Base-by-base conservation (phyloP, 768 basidiomycete genomes). In the Sarcomyxa edulis region DNA sequence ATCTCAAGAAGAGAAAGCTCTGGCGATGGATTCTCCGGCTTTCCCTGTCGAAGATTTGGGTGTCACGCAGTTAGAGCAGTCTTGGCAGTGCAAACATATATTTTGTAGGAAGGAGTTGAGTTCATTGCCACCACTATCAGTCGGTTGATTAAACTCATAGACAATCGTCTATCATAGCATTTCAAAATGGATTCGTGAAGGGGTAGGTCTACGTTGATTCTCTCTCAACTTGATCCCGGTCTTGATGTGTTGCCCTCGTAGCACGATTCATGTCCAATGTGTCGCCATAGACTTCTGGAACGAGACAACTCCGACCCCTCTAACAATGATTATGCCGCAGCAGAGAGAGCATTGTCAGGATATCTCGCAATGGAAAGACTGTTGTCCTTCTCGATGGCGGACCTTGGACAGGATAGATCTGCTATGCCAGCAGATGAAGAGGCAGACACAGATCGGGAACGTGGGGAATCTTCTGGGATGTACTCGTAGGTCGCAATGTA, bases 31-130 rank as follows among this genome's bases (percentile, higher is more conserved):
- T 50, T 84, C 85, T 2, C 84, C 86, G 4, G 83, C 85, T 7
- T 72, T 82, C 44, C 72, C 84, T 11, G 47, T 66, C n/a, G 81
- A 86, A 45, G 70, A 78, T 25, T 57, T 84, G 1, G 88, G 88
- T 3, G 76, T 89, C 15, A 85, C 84, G 15, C 72, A 65, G 47
- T 60, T 91, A 6, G 55, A 62, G 40, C 53, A 70, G 49, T 40
- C 68, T 48, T 59, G 69, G 66, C 71, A 73, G 44, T 76, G 78
- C 46, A 70, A 76, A 3, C 87, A 91, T 53, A 48, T 83, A n/a
- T 90, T 89, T 51, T 90, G 87, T 55, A 72, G 84, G 48, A 78
- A 76, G 64, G 87, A 90, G 87, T 89, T 60, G 61, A 61, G 54
- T 50, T 9, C 14, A 47, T 28, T 35, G 10, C 32, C 40, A 29